Conservation (phyloP, 1,139 yeast genomes). For the Pichia sp. region DNA sequence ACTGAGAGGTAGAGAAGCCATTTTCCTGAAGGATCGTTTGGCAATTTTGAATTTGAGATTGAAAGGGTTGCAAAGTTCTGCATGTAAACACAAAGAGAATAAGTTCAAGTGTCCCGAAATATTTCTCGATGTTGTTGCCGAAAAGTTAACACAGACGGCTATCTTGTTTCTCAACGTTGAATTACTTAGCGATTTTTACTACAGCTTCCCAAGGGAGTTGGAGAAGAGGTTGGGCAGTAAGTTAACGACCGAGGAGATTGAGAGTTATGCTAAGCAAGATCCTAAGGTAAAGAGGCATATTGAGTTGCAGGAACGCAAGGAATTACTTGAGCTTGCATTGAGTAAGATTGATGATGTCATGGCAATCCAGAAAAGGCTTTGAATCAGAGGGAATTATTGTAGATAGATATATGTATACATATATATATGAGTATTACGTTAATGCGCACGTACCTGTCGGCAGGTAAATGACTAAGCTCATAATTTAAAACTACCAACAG, state of each 20-base stretch:
- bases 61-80: conserved; percentile 67
- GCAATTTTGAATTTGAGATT: conserved; percentile 69
- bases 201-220: conserved; percentile 90
- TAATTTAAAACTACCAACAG: too few species aligned
- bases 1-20: conserved; percentile 75
- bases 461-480: not conserved
- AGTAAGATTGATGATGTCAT: conserved; percentile 83
- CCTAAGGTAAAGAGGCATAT: conserved; percentile 85
- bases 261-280: conserved; percentile 89
- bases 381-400: not conserved
- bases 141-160: conserved; percentile 88
- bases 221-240: conserved; percentile 67
- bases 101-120: conserved; percentile 93
- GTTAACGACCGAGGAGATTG: conserved; percentile 72
- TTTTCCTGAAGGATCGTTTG: conserved; percentile 76
- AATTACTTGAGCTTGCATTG: conserved; percentile 76
- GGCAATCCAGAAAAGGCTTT: conserved; percentile 53
- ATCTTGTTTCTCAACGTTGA: conserved; percentile 92
- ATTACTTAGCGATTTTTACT: conserved; percentile 86
- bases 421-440: not conserved
- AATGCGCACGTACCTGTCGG: not conserved
- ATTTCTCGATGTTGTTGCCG: conserved; percentile 87
- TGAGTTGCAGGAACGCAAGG: conserved; percentile 90
- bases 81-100: conserved; percentile 73
- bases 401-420: not conserved